Percentiles rank a stretch among this genome's conserved stretches.
phyloP scores from a whole-genome alignment of 2,329 filamentous ascomycete species.

The Harringtonia lauricola region DNA sequence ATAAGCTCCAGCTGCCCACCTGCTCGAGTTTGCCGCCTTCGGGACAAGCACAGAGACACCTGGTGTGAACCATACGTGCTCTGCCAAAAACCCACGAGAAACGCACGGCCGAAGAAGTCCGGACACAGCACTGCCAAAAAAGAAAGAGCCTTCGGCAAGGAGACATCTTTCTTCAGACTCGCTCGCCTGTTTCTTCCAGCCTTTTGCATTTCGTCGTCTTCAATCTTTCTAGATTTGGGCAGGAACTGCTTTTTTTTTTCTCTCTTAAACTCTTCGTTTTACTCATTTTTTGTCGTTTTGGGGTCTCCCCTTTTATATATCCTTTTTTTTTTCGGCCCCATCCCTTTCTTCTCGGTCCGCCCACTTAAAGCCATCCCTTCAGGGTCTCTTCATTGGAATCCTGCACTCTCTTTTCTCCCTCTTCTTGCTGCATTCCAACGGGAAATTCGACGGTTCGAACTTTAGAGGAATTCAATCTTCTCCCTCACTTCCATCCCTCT shows the following conservation, averaged over 20 bases:
- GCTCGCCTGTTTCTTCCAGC: neutral
- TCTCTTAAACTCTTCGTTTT: too few species aligned
- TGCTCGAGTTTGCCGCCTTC: too few species aligned
- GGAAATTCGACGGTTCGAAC: constrained; percentile 1
- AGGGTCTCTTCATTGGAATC: neutral
- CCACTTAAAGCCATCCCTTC: neutral
- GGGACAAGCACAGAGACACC: neutral
- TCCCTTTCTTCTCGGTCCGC: constrained; percentile 3
- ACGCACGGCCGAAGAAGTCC: neutral
- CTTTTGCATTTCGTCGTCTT: neutral
- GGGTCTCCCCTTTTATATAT: constrained; percentile 3
- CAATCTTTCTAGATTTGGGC: neutral
- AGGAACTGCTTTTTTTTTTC: neutral
- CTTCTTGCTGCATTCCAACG: constrained; percentile 7
- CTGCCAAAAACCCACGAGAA: neutral
- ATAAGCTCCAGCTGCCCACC: too few species aligned
- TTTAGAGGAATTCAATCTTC: neutral
- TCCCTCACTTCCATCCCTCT: neutral
- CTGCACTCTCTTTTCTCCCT: constrained; percentile 1
- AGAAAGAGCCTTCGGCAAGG: constrained; percentile 1
- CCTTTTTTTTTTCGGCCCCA: neutral
- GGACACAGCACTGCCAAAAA: neutral
- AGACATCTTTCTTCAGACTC: neutral
- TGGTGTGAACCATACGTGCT: neutral
- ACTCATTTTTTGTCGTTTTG: neutral